These are phyloP conservation scores for Lentinula sp. DNA, from an alignment of 768 basidiomycete species.

Conservation along the genomic window DNA sequence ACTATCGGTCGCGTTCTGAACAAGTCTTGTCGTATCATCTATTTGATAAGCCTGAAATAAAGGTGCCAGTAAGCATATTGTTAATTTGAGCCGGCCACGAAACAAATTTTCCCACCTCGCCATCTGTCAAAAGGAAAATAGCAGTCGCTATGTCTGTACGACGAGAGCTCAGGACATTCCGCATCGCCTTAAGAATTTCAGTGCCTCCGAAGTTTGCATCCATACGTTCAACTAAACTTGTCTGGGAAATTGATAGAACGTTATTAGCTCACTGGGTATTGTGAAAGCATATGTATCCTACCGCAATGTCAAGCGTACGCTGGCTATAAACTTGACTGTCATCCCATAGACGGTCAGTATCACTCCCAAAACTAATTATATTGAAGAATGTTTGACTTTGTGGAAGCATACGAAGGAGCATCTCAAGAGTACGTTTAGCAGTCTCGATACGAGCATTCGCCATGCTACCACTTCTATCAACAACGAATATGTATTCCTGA, in stretches of 20 bases:
- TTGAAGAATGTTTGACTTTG: constrained; percentile 40
- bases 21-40: constrained; percentile 14
- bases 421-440: constrained; percentile 39
- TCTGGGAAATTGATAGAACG: constrained; percentile 20
- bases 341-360: constrained; percentile 26
- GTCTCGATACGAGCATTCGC: constrained; percentile 28
- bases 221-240: constrained; percentile 31
- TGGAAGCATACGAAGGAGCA: constrained; percentile 47
- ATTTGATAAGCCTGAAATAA: constrained; percentile 14
- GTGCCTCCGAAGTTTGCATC: constrained; percentile 44
- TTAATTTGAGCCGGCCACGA: too few species aligned
- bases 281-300: constrained; percentile 16
- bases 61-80: not conserved
- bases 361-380: constrained; percentile 46
- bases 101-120: constrained; percentile 27
- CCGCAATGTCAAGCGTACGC: constrained; percentile 27
- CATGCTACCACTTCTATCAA: constrained; percentile 61
- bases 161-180: constrained; percentile 28
- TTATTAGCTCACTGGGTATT: not conserved
- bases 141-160: constrained; percentile 31
- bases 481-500: constrained; percentile 57
- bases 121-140: constrained; percentile 57
- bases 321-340: constrained; percentile 26
- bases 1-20: constrained; percentile 24
- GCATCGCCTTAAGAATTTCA: constrained; percentile 37